Base-by-base conservation (phyloP, 148 eudicot genomes). In the Beta vulgaris region DNA sequence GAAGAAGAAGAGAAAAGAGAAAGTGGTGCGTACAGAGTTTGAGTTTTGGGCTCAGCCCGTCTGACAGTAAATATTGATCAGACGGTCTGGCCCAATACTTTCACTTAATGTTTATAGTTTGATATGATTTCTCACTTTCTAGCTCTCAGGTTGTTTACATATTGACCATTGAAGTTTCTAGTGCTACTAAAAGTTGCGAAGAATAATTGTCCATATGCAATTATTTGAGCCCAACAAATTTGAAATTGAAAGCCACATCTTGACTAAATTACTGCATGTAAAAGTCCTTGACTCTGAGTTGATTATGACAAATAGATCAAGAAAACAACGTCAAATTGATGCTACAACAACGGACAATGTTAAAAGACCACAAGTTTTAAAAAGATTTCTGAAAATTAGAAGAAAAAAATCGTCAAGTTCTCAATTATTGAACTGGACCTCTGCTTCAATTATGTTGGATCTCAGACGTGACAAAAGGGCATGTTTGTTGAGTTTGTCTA, bases 141-240 rank as follows among this genome's bases (percentile, higher is more conserved):
- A 57, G 51, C 61, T 57, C 31, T 57, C 34, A 26, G n/a, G n/a
- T n/a, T 43, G 14, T 39, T 39, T 39, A 39, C 8, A 6, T 57
- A 57, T 57, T 57, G 61, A 57, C 61, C 61, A 28, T 57, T 57
- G 32, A 57, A 57, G 32, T 28, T 48, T 3, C 5, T 48, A 48
- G 19, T 32, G 31, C 65, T 15, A 31, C 21, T 14, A 29, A 15
- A 60, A 31, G 39, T 28, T 26, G 13, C 1, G 16, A n/a, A 60
- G 21, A 60, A 55, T 55, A 60, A 60, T 29, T 29, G n/a, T 60
- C 64, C n/a, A 60, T 29, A 19, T 32, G 18, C 65, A 68, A 44
- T 44, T 2, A 69, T 69, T 68, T 46, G 26, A 69, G 73, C 58
- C 58, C 73, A 69, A 69, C 57, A 69, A 31, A 0, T 51, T 69